A percentile compares a stretch with the other conserved stretches of the same genome.
Conservation (phyloP, 495 filamentous ascomycete genomes). For the Barbatosphaeria neglecta region DNA sequence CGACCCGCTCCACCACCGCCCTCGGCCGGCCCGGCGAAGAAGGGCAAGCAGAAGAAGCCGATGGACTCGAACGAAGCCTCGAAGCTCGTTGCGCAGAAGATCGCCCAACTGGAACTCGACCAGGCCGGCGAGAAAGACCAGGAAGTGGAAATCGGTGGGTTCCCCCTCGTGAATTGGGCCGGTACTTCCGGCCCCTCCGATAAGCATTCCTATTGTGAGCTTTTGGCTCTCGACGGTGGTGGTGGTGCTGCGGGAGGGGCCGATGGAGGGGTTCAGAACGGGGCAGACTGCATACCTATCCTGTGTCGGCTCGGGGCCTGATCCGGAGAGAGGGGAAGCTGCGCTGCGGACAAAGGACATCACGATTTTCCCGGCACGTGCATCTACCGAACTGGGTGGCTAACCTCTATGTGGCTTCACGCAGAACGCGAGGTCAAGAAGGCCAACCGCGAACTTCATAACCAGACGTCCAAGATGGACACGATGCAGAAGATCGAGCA, state of each 20-base stretch:
- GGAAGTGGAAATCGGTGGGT: slow-evolving; percentile 92
- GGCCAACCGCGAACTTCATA: slow-evolving; percentile 78
- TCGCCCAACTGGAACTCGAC: slow-evolving; percentile 89
- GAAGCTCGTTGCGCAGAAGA: slow-evolving; percentile 83
- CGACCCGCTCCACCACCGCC: slow-evolving; percentile 30
- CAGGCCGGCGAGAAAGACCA: slow-evolving; percentile 89
- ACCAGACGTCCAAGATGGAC: slow-evolving; percentile 70
- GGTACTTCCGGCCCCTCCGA: no score
- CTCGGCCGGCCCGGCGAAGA: slow-evolving; percentile 41
- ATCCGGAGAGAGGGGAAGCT: no score
- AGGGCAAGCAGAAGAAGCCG: slow-evolving; percentile 56
- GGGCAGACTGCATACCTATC: no score
- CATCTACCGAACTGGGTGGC: neutral
- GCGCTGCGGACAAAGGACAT: no score
- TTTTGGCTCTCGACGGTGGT: no score
- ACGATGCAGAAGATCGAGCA: slow-evolving; percentile 63
- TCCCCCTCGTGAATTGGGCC: neutral
- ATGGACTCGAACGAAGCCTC: slow-evolving; percentile 74
- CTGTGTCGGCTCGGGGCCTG: no score
- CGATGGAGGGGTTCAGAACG: no score
- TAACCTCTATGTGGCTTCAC: slow-evolving; percentile 6
- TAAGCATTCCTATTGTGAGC: no score
- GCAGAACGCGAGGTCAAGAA: slow-evolving; percentile 68
- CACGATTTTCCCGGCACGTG: no score
- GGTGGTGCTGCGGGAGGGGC: no score